Evolutionary conservation across 2,329 filamentous ascomycete species (phyloP).

Genomic region (Hymenoscyphus albidus): DNA sequence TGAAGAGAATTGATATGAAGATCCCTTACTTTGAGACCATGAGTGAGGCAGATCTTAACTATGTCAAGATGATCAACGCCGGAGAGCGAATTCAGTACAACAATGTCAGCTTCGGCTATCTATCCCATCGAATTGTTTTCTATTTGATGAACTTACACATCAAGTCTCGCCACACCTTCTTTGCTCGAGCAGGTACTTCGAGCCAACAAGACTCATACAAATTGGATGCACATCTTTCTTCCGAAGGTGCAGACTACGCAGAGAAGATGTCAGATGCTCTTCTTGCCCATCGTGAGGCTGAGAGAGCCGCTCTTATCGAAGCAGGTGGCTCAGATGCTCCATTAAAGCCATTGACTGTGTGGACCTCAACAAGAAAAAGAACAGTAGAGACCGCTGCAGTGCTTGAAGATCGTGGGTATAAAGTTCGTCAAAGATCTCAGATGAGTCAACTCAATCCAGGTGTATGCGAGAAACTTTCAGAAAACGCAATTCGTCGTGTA

Average conservation of each 20-base stretch:
- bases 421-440: conserved; percentile 86
- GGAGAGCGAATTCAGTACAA: conserved; percentile 92
- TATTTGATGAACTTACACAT: conserved; percentile 97
- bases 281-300: conserved; percentile 76
- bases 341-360: conserved; percentile 79
- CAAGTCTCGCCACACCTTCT: conserved; percentile 90
- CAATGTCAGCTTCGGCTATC: conserved; percentile 93
- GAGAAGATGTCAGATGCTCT: conserved; percentile 82
- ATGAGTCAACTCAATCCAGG: conserved; percentile 98
- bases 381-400: conserved; percentile 87
- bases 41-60: conserved; percentile 90
- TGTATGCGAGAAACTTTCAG: conserved; percentile 90
- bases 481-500: conserved; percentile 71
- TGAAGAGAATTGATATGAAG: conserved; percentile 82
- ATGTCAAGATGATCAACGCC: conserved; percentile 99
- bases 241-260: conserved; percentile 76
- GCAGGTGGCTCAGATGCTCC: conserved; percentile 64
- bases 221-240: conserved; percentile 78
- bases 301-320: conserved; percentile 65
- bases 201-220: conserved; percentile 90
- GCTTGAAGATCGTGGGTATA: conserved; percentile 75
- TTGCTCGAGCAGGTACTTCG: conserved; percentile 81
- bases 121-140: conserved; percentile 96
- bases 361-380: conserved; percentile 88
- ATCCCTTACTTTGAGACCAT: conserved; percentile 97